Base-by-base conservation (phyloP, 139 green algal genomes). In the Mychonastes homosphaera region DNA sequence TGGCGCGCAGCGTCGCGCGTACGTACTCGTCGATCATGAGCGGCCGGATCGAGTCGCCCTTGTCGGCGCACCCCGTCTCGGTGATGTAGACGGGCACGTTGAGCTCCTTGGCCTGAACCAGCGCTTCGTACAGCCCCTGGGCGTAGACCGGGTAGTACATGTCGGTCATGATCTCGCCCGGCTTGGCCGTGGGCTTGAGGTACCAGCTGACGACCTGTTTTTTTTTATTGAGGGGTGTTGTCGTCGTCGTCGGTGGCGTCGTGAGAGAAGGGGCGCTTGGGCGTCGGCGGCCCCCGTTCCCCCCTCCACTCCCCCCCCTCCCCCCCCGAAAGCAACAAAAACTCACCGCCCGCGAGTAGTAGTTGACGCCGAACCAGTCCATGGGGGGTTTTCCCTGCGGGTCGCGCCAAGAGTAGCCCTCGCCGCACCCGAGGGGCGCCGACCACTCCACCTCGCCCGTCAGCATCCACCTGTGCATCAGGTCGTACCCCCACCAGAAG, bases 1-100 rank as follows among this genome's bases (percentile, higher is more conserved):
- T 68, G 1, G 73, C 70, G 28, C 65, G 70, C 29, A 79, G 52
- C 24, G 77, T 53, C 77, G 53, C 64, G 16, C 73, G 62, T 38
- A 75, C 63, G 49, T 81, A 81, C 0, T 53, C 33, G 46, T 77
- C 69, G n/a, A 81, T 81, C 55, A 77, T 73, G 27, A 62, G 38
- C 3, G 53, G 26, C 6, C 71, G 52, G 40, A 68, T 67, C 36
- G 74, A 55, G 47, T 87, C 82, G 5, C 53, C 56, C 2, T 21
- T 18, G 55, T 93, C 81, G 3, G 84, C 74, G 51, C 85, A 75
- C 46, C 84, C 84, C 0, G 80, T 89, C 69, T 93, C 84, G 7
- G 84, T 92, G 60, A 93, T 87, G 67, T 92, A 93, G 24, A 93
- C 77, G 33, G 84, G 85, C 12, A 90, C 70, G 16, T 65, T 59